Percentiles rank a stretch among this genome's conserved stretches.
These are phyloP conservation scores for Hemileia vastatrix DNA, from an alignment of 1,284 basidiomycete genomes.

Conservation along the genomic window DNA sequence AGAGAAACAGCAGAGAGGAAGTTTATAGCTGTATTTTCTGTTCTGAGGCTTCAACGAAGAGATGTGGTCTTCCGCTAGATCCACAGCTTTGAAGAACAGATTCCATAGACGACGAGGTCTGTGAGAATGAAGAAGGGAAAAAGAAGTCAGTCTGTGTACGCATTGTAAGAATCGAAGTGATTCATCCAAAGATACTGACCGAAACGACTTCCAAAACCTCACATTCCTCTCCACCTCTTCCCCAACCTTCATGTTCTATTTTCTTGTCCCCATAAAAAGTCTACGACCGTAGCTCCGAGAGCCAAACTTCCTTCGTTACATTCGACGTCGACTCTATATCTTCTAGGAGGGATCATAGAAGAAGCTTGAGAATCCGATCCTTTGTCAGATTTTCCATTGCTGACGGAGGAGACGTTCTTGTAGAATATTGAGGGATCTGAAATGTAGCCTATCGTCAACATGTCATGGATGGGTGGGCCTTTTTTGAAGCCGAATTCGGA, in stretches of 20 bases:
- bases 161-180: too few species aligned
- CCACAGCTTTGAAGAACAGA: too few species aligned
- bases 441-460: slow-evolving; percentile 36
- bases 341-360: slow-evolving; percentile 20
- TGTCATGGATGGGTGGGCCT: slow-evolving; percentile 37
- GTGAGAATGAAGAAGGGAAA: too few species aligned
- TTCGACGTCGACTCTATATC: slow-evolving; percentile 34
- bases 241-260: slow-evolving; percentile 31
- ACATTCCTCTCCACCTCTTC: slow-evolving; percentile 32
- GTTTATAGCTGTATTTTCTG: too few species aligned
- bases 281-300: slow-evolving; percentile 35
- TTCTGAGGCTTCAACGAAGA: too few species aligned
- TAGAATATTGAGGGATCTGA: slow-evolving; percentile 35
- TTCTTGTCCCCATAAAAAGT: slow-evolving; percentile 31
- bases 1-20: too few species aligned
- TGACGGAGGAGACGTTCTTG: slow-evolving; percentile 17
- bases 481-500: slow-evolving; percentile 34
- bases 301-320: slow-evolving; percentile 26
- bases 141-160: too few species aligned
- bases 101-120: too few species aligned
- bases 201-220: slow-evolving; percentile 35
- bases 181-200: slow-evolving; percentile 2
- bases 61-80: too few species aligned
- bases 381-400: background rate
- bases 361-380: background rate